Conservation (phyloP, 2,329 filamentous ascomycete genomes). For the Aspergillus sclerotialis region DNA sequence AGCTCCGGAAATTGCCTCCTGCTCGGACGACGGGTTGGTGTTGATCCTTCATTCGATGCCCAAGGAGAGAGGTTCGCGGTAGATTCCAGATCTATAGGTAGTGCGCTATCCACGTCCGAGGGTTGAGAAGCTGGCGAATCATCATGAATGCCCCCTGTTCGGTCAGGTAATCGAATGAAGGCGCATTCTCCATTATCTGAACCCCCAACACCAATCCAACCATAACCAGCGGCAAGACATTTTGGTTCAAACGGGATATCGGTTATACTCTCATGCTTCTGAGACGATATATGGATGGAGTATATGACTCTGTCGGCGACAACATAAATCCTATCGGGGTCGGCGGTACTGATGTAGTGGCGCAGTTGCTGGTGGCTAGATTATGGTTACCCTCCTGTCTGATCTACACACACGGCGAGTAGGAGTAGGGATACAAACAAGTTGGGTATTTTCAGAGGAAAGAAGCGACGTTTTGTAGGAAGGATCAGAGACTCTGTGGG, state of each 20-base stretch:
- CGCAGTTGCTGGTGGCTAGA: conserved; percentile 54
- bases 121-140: conserved; percentile 29
- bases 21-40: conserved; percentile 10
- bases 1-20: conserved; percentile 35
- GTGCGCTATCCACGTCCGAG: conserved; percentile 49
- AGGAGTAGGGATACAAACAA: conserved; percentile 45
- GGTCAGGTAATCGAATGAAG: conserved; percentile 57
- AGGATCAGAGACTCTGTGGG: conserved; percentile 61
- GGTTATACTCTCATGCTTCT: conserved; percentile 66
- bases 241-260: conserved; percentile 65
- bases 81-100: conserved; percentile 46
- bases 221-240: conserved; percentile 77
- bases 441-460: conserved; percentile 58
- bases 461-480: conserved; percentile 57
- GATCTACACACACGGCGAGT: conserved; percentile 4
- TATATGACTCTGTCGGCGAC: conserved; percentile 70
- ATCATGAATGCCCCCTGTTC: conserved; percentile 29
- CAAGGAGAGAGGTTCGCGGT: conserved; percentile 17
- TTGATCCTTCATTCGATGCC: conserved; percentile 13
- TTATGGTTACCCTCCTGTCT: conserved; percentile 12
- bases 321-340: conserved; percentile 74
- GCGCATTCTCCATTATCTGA: conserved; percentile 78
- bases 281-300: conserved; percentile 60
- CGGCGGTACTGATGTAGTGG: conserved; percentile 77
- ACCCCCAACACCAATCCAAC: conserved; percentile 87